These are phyloP conservation scores for Dichotomopilus funicola DNA, from an alignment of 2,329 filamentous ascomycete genomes.

Conservation along the genomic window DNA sequence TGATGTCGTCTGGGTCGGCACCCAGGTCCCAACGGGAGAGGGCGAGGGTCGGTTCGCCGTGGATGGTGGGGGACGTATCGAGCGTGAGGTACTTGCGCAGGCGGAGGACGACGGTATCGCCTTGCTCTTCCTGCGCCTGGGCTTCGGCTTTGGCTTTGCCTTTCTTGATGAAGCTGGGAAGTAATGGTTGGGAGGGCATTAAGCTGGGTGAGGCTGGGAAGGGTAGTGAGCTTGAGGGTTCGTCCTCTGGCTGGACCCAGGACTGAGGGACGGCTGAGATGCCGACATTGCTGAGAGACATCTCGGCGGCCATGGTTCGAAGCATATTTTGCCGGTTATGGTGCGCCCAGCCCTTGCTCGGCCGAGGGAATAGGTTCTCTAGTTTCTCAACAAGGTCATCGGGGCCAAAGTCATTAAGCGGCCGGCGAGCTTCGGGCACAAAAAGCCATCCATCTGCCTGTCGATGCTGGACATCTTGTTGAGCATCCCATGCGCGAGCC, in stretches of 20 bases:
- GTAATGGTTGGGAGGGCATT: conserved; percentile 3
- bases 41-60: conserved; percentile 5
- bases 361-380: conserved; percentile 10
- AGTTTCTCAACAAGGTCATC: conserved; percentile 18
- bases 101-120: conserved; percentile 14
- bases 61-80: conserved; percentile 2
- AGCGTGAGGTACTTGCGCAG: conserved; percentile 17
- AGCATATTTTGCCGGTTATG: conserved; percentile 7
- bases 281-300: conserved; percentile 18
- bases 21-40: conserved; percentile 20
- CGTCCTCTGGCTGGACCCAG: conserved; percentile 5
- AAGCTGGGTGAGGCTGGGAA: conserved; percentile 16
- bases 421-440: conserved; percentile 14
- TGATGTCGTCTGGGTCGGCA: conserved; percentile 14
- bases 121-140: neutral
- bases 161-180: conserved; percentile 9
- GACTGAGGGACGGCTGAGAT: conserved; percentile 13
- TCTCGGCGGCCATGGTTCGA: conserved; percentile 18
- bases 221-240: conserved; percentile 10
- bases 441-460: conserved; percentile 10
- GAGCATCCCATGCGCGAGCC: conserved; percentile 17
- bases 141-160: conserved; percentile 1
- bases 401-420: conserved; percentile 16
- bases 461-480: conserved; percentile 13
- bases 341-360: neutral